A percentile compares a stretch with the other conserved stretches of the same genome.
Evolutionary conservation across 768 basidiomycete genomes (phyloP).

Genomic region (Naganishia antarctica): DNA sequence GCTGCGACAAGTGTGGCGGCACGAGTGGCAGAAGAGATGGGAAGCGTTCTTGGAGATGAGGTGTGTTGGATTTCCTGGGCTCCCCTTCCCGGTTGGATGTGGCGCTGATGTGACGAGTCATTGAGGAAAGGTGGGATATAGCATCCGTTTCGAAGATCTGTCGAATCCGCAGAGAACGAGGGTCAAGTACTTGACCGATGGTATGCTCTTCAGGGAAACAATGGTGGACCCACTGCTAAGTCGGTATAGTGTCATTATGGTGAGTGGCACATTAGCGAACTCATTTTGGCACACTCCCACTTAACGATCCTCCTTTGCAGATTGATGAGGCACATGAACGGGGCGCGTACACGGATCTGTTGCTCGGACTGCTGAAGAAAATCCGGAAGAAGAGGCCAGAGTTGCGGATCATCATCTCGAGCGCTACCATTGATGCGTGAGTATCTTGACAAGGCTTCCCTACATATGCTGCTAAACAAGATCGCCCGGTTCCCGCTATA

Average conservation of each 20-base stretch:
- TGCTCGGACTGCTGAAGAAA: conserved; percentile 88
- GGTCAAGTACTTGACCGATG: conserved; percentile 95
- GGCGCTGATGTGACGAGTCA: not conserved
- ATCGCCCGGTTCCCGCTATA: conserved; percentile 10
- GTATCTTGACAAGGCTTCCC: conserved; percentile 24
- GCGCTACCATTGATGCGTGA: conserved; percentile 86
- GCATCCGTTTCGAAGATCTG: conserved; percentile 93
- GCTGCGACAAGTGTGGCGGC: conserved; percentile 91
- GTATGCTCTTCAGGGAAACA: conserved; percentile 93
- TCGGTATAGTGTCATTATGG: conserved; percentile 94
- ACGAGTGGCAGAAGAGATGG: conserved; percentile 88
- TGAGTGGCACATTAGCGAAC: too few species aligned
- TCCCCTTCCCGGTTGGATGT: not conserved
- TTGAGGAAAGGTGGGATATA: conserved; percentile 77
- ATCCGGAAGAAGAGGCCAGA: conserved; percentile 86
- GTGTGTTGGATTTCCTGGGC: conserved; percentile 26
- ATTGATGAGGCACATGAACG: conserved; percentile 97
- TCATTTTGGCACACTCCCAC: too few species aligned
- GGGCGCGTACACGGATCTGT: conserved; percentile 87
- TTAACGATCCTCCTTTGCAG: conserved; percentile 51
- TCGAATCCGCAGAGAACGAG: conserved; percentile 76
- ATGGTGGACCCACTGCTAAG: conserved; percentile 86
- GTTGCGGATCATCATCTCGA: conserved; percentile 85
- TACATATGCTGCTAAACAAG: not conserved
- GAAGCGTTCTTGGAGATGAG: conserved; percentile 71